These are phyloP conservation scores for Spathaspora sp. DNA, from an alignment of 805 yeast genomes.

Conservation along the genomic window DNA sequence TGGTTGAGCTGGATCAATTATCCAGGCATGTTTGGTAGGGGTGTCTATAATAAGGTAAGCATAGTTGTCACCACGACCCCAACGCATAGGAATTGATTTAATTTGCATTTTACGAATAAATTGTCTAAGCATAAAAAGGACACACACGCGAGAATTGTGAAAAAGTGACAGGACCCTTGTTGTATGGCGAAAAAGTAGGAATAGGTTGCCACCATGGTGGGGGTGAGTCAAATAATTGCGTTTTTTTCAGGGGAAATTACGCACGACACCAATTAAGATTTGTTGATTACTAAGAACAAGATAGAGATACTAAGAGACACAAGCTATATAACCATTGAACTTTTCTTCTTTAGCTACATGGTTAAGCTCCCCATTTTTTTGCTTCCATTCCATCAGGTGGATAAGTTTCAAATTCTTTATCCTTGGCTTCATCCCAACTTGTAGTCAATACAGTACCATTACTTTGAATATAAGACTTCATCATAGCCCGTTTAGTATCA, in stretches of 20 bases:
- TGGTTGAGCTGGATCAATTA: slow-evolving; percentile 93
- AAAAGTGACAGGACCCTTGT: background rate
- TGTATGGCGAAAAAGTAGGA: background rate
- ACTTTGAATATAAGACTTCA: slow-evolving; percentile 91
- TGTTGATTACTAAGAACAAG: too few species aligned
- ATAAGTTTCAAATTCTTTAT: slow-evolving; percentile 56
- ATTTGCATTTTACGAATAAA: slow-evolving; percentile 60
- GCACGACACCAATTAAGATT: too few species aligned
- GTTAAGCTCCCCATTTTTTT: slow-evolving; percentile 40
- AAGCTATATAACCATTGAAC: too few species aligned
- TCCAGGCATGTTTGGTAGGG: slow-evolving; percentile 63
- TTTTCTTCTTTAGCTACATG: too few species aligned
- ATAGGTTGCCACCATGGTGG: background rate
- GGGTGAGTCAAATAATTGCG: background rate
- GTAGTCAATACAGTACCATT: slow-evolving; percentile 93
- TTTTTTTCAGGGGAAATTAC: too few species aligned
- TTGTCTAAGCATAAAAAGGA: background rate
- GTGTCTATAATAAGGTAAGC: slow-evolving; percentile 75
- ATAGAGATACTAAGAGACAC: too few species aligned
- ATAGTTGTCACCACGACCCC: slow-evolving; percentile 93
- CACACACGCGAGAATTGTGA: background rate
- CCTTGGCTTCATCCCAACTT: slow-evolving; percentile 84
- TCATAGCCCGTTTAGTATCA: slow-evolving; percentile 89
- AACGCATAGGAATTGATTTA: slow-evolving; percentile 82
- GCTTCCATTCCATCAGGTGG: slow-evolving; percentile 77